These are phyloP conservation scores for Malus hybrid DNA, from an alignment of 331 rosid genomes.

Conservation along the genomic window DNA sequence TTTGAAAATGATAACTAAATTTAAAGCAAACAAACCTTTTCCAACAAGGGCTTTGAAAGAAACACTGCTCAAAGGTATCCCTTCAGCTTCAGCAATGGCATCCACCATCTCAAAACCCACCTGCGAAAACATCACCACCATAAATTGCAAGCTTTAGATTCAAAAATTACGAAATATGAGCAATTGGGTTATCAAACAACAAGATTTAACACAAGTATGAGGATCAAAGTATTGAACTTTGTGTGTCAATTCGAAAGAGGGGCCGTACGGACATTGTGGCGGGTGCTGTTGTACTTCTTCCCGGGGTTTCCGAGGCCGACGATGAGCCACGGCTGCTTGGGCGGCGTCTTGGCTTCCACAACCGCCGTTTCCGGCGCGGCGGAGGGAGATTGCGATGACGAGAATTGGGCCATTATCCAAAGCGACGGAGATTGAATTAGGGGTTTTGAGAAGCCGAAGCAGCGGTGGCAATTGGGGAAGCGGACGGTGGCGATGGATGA, in stretches of 20 bases:
- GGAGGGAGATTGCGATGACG: conserved; percentile 11
- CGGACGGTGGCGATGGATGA: conserved; percentile 29
- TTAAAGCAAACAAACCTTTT: conserved; percentile 42
- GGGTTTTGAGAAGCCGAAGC: conserved; percentile 32
- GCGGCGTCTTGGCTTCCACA: conserved; percentile 26
- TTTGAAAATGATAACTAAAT: neutral
- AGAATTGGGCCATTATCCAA: conserved; percentile 5
- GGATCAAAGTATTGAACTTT: neutral
- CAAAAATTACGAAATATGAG: neutral
- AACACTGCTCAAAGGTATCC: conserved; percentile 59
- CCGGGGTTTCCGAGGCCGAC: conserved; percentile 98
- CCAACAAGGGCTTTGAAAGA: conserved; percentile 84
- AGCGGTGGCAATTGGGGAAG: conserved; percentile 11
- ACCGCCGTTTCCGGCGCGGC: neutral
- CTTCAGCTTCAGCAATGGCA: conserved; percentile 78
- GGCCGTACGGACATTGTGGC: conserved; percentile 65
- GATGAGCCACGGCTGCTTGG: conserved; percentile 69
- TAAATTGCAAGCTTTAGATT: neutral
- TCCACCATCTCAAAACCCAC: conserved; percentile 95
- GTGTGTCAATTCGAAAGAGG: neutral
- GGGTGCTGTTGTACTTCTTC: conserved; percentile 58
- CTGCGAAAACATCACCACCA: conserved; percentile 28
- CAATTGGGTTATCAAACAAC: neutral
- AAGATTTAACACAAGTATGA: neutral
- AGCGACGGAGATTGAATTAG: conserved; percentile 6